These are phyloP conservation scores for Cyberlindnera xylosilytica DNA, from an alignment of 805 yeast species.

Conservation along the genomic window DNA sequence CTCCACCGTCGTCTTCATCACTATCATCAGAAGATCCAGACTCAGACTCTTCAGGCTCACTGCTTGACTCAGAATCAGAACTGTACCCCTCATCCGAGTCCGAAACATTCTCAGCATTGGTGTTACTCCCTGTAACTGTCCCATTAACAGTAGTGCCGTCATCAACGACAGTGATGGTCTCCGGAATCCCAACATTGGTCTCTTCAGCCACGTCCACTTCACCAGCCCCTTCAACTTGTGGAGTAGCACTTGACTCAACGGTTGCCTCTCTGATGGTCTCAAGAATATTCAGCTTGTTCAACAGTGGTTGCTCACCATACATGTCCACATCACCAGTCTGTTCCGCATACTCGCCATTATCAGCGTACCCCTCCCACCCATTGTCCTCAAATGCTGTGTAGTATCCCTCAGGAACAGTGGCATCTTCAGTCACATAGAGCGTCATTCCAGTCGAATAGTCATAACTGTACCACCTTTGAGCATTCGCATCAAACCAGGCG, in stretches of 20 bases:
- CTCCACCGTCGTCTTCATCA: background rate
- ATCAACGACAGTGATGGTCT: too few relatives aligned
- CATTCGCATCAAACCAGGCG: slow-evolving; percentile 9
- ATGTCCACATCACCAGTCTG: background rate
- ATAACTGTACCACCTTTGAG: slow-evolving; percentile 6
- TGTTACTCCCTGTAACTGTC: too few relatives aligned
- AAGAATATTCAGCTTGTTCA: background rate
- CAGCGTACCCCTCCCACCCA: background rate
- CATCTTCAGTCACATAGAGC: slow-evolving; percentile 7
- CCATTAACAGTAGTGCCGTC: too few relatives aligned
- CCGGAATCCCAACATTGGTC: too few relatives aligned
- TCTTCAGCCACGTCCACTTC: background rate
- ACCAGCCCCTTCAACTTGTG: background rate
- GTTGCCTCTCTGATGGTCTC: background rate
- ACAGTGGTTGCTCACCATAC: background rate
- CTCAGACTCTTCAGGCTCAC: background rate
- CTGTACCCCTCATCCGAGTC: background rate
- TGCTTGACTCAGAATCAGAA: background rate
- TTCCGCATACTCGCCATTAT: background rate
- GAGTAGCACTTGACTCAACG: background rate
- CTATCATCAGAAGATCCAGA: background rate
- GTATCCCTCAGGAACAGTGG: slow-evolving; percentile 5
- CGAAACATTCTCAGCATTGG: too few relatives aligned
- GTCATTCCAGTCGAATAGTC: slow-evolving; percentile 3
- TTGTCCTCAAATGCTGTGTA: background rate